phyloP scores from a whole-genome alignment of 2,329 filamentous ascomycete species.

The Sclerotinia nivalis region DNA sequence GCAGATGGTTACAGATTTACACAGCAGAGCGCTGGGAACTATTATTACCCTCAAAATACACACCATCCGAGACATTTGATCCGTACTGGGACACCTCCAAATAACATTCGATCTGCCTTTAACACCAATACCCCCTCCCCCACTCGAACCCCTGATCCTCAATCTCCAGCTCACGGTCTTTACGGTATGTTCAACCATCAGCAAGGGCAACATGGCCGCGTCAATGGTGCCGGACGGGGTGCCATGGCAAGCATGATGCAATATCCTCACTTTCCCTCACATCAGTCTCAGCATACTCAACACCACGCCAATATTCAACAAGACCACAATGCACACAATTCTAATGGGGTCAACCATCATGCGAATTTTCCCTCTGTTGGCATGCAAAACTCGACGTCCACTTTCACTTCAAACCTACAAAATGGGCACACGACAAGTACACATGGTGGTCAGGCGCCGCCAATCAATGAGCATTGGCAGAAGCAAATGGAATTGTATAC shows the following conservation, averaged over 20 bases:
- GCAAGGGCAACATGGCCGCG: conserved; percentile 72
- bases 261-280: conserved; percentile 60
- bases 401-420: conserved; percentile 55
- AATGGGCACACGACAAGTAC: conserved; percentile 56
- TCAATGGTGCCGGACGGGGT: conserved; percentile 68
- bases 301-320: conserved; percentile 61
- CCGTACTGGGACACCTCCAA: conserved; percentile 47
- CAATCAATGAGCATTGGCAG: conserved; percentile 73
- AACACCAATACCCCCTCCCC: conserved; percentile 54
- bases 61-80: conserved; percentile 49
- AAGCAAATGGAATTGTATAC: conserved; percentile 82
- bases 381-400: conserved; percentile 62
- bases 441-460: conserved; percentile 53
- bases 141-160: conserved; percentile 54
- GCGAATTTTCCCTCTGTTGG: conserved; percentile 63
- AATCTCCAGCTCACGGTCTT: conserved; percentile 42
- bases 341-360: conserved; percentile 59
- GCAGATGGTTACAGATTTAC: conserved; percentile 68
- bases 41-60: conserved; percentile 54
- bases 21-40: conserved; percentile 59
- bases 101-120: conserved; percentile 45
- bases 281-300: conserved; percentile 59
- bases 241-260: conserved; percentile 68
- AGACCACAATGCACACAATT: conserved; percentile 56
- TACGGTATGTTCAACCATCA: conserved; percentile 70